Evolutionary conservation across 805 yeast genomes (phyloP), one percentile per base, ranked within the genome.

Genomic region (Wickerhamiella brachini): DNA sequence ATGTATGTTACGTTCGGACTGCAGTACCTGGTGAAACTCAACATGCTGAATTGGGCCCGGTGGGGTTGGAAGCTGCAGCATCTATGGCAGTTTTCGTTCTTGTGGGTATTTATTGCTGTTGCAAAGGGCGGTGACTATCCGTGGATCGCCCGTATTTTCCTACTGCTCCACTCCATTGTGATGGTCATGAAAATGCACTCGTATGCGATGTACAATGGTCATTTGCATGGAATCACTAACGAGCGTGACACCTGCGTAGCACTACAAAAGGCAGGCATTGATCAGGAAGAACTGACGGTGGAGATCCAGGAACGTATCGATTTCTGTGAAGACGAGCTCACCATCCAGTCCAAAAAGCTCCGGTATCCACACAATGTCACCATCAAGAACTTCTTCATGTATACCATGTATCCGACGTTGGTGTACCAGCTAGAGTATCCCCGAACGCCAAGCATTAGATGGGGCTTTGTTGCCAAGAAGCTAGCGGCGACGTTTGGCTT

Each of bases 181-280:
- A 71, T 88, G 56, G 64, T 94, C 58, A 93, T 93, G 99, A 93
- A 93, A 64, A 83, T 83, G 79, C 97, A 93, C 65, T 88, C 97
- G 1, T 93, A 81, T 64, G 86, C 86, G 1, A 88, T 85, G 61
- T 93, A 81, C 69, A 89, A 89, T 62, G 98, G 97, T 0, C 87
- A 90, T 63, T 68, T 93, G 53, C 85, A 53, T 17, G 38, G 63
- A 57, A 53, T 59, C 2, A 53, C 54, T n/a, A 17, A 34, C 7
- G 55, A 54, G 37, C 44, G 55, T 21, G 31, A 38, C 12, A 20
- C 20, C 18, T 44, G 54, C 31, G 29, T 48, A 43, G 39, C 18
- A 13, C 37, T 47, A 38, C 38, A 39, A 50, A 41, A 49, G 39
- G 29, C 31, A 4, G 18, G 22, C 23, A 21, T 18, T 38, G 47